Base-by-base conservation (phyloP, 495 filamentous ascomycete species). In the Daldinia concentrica region DNA sequence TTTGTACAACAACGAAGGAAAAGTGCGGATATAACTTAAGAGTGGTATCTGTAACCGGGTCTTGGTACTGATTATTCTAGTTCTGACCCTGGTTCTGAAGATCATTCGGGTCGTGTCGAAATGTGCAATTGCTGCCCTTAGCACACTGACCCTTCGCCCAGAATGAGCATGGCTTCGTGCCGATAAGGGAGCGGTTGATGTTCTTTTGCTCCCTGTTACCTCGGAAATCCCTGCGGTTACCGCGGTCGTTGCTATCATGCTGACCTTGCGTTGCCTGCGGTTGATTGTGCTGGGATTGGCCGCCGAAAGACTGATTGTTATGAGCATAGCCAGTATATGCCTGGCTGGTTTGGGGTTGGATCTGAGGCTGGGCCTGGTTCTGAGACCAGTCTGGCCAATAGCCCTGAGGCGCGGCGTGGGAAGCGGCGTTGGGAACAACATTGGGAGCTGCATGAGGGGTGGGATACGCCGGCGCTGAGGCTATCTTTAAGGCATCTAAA, bases 71-170 rank as follows among this genome's bases (percentile, higher is more conserved):
- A 12, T 14, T 14, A 36, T 14, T 14, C 12, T 36, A 36, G 12
- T 41, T 34, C 4, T 12, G 36, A 8, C 26, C 32, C 45, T 52
- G 12, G 58, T 19, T 66, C 32, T 72, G 66, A 1, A 78, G 66
- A 52, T 78, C 76, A 12, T 72, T 78, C 0, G 68, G 73, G 19
- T 89, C 86, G 68, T 97, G 94, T 50, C 91, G 84, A 80, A 89
- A 97, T 1, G 92, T 95, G 78, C 94, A 97, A 36, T 90, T 90
- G 17, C 91, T 90, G 4, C 94, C 94, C 79, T 97, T 95, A 17
- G 85, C 83, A 79, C 94, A 97, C 77, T 90, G 90, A 15, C 93
- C 93, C 63, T 91, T 86, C 6, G 86, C 82, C 84, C 86, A 97
- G 79, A 93, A 97, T 55, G 85, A 87, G 80, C 94, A 97, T 15